A percentile compares a stretch with the other conserved stretches of the same genome.
phyloP scores from a whole-genome alignment of 1,284 basidiomycete species.

The Pseudozyma thailandica region DNA sequence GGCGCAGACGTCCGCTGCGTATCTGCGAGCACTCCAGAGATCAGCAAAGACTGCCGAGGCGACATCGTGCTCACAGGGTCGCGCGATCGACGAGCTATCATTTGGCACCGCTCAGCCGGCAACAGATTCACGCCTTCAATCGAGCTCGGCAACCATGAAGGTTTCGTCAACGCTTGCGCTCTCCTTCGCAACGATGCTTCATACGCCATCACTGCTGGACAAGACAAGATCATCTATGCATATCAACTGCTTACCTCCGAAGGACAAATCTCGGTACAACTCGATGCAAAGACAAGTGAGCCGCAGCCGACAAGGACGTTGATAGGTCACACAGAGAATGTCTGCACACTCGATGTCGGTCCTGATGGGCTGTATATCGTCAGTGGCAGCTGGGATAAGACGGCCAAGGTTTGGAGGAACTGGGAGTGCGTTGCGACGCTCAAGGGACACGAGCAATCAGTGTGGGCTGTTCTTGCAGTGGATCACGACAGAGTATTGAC shows the following conservation, averaged over 20 bases:
- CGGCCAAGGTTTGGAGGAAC: conserved; percentile 91
- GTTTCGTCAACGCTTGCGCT: conserved; percentile 63
- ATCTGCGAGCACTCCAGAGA: conserved; percentile 27
- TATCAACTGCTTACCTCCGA: conserved; percentile 42
- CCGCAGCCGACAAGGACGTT: conserved; percentile 48
- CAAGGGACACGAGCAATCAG: conserved; percentile 86
- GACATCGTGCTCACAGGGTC: conserved; percentile 58
- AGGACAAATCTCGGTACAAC: conserved; percentile 20
- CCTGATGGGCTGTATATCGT: conserved; percentile 72
- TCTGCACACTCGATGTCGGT: conserved; percentile 80
- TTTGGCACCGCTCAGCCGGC: conserved; percentile 46
- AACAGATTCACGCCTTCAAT: conserved; percentile 42
- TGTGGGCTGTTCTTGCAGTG: conserved; percentile 90
- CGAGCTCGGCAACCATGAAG: conserved; percentile 54
- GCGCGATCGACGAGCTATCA: conserved; percentile 41
- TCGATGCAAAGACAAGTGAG: conserved; percentile 28
- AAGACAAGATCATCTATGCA: conserved; percentile 64
- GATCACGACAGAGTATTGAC: conserved; percentile 81
- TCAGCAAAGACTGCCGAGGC: conserved; percentile 29
- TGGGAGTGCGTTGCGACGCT: conserved; percentile 78
- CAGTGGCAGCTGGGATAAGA: conserved; percentile 98
- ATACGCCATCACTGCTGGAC: conserved; percentile 58
- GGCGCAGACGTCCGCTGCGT: conserved; percentile 60
- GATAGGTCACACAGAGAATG: conserved; percentile 85
- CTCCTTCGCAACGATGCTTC: conserved; percentile 14